These are phyloP conservation scores for Forsythia viridissima DNA, from an alignment of 257 asterid genomes.

Conservation along the genomic window DNA sequence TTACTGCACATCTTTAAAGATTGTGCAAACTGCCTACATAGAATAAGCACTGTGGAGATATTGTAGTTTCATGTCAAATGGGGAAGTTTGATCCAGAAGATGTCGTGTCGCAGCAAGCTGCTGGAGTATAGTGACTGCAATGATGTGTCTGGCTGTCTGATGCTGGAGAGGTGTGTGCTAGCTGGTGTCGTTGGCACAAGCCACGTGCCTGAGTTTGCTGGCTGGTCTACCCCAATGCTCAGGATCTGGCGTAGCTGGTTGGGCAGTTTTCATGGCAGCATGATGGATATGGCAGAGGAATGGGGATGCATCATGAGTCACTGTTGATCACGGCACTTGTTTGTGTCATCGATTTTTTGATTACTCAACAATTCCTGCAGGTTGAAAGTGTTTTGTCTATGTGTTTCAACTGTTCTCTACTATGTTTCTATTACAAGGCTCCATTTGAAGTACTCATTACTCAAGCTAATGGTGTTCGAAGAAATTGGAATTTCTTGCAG, in stretches of 20 bases:
- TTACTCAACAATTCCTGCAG: not conserved
- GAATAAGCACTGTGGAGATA: not conserved
- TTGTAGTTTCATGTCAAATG: not conserved
- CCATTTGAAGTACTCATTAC: constrained; percentile 5
- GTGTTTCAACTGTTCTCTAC: not conserved
- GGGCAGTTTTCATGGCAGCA: constrained; percentile 8
- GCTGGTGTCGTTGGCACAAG: not conserved
- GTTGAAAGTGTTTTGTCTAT: not conserved
- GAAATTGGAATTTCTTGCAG: constrained; percentile 17
- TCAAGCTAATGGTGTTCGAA: constrained; percentile 1
- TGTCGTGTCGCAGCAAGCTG: not conserved
- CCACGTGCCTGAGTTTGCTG: no score
- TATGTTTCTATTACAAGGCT: not conserved
- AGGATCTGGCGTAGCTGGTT: not conserved
- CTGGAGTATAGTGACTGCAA: constrained; percentile 5
- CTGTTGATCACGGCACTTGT: not conserved
- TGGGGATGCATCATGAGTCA: not conserved
- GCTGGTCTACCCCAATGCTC: not conserved
- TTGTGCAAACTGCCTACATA: not conserved
- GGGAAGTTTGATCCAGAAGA: not conserved
- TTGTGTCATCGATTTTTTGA: not conserved
- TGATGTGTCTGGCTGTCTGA: constrained; percentile 8
- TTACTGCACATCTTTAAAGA: not conserved
- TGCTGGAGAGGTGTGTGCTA: constrained; percentile 3
- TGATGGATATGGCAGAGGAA: not conserved